Evolutionary conservation across 164 flowering plant species (phyloP), one percentile per base, ranked within the genome.

Genomic region (Piper betle): DNA sequence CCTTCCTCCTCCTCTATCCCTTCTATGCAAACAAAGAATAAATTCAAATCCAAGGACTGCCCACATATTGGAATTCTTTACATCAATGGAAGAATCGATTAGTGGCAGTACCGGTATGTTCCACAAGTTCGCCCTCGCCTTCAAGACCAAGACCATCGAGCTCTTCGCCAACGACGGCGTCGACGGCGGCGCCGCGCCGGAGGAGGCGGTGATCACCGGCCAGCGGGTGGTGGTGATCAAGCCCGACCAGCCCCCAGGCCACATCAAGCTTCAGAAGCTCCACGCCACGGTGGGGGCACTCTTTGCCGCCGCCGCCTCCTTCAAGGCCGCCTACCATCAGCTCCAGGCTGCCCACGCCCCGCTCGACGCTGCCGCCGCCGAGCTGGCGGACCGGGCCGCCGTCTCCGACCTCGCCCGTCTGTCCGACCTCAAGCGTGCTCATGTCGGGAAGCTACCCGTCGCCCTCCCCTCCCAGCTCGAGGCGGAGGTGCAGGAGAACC

Each of bases 401-500:
- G 81, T 94, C 38, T 79, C 86, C 1, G 81, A 82, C 52, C 79
- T 94, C 13, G 75, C 74, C 59, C 84, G 75, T 58, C 73, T 88
- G 19, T 83, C 84, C 16, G 93, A 86, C 20, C 66, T 86, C 58
- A 88, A 80, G 74, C 75, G 65, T 6, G 72, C 75, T 39, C 86
- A 78, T 6, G 46, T 40, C 40, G 52, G 52, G 38, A 75, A 72
- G 57, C 69, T 79, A 40, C 71, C 77, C 6, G 55, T 79, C 58
- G 82, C 80, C 67, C 57, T 79, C 58, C 82, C 80, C 67, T 90
- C 96, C 19, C 81, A 76, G 39, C 64, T 77, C 64, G 98, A 86
- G 69, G 86, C 88, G 64, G 92, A 80, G 66, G 99, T 94, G 16
- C 73, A 86, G 63, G 99, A 94, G 84, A 90, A 90, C 76, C 97